Evolutionary conservation across 1,284 basidiomycete species (phyloP).

Genomic region (Phellinidium pouzarii): DNA sequence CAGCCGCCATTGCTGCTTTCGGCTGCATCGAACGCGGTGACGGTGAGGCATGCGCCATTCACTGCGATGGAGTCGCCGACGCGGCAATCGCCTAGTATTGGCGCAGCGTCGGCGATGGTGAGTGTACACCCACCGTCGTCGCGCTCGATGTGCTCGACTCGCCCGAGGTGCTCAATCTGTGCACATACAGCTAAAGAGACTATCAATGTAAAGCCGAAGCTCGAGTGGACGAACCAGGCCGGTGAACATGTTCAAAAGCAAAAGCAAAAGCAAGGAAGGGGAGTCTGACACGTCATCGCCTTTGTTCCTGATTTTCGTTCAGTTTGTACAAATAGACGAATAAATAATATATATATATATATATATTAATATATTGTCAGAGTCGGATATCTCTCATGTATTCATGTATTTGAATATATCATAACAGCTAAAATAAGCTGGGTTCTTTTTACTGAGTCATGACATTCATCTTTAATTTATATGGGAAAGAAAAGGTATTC

Average conservation of each 20-base stretch:
- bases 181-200: neutral
- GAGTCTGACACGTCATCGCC: neutral
- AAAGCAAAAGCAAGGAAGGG: neutral
- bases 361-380: too few species aligned
- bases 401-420: too few species aligned
- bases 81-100: slow-evolving; percentile 86
- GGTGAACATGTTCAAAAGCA: slow-evolving; percentile 47
- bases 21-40: slow-evolving; percentile 67
- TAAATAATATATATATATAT: too few species aligned
- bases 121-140: slow-evolving; percentile 79
- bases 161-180: slow-evolving; percentile 79
- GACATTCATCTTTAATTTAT: too few species aligned
- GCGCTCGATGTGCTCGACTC: slow-evolving; percentile 52
- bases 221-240: slow-evolving; percentile 48
- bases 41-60: slow-evolving; percentile 82
- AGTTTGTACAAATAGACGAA: neutral
- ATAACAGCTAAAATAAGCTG: too few species aligned
- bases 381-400: too few species aligned
- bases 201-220: neutral
- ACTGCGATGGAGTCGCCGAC: slow-evolving; percentile 92
- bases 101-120: slow-evolving; percentile 66
- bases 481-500: too few species aligned
- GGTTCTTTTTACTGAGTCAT: too few species aligned
- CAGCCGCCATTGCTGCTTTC: slow-evolving; percentile 52
- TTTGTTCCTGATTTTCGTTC: neutral